These are phyloP conservation scores for Hermanozyma aechmeae DNA, from an alignment of 805 yeast species.

Conservation along the genomic window DNA sequence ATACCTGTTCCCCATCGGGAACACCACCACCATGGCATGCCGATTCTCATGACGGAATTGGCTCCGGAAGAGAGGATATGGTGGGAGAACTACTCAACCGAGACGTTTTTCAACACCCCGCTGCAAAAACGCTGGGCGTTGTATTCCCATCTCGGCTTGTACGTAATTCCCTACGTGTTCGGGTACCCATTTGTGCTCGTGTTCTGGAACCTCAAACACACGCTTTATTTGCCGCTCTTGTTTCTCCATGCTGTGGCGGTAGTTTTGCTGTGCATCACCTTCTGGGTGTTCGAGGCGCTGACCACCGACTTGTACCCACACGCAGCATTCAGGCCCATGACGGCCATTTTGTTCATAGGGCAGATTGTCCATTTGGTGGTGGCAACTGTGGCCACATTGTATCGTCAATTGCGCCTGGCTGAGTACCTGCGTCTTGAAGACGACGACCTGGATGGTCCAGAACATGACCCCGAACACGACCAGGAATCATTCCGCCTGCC, in stretches of 20 bases:
- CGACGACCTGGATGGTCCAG: too few relatives aligned
- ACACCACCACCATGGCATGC: constrained; percentile 56
- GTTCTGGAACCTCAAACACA: constrained; percentile 48
- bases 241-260: constrained; percentile 36
- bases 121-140: constrained; percentile 43
- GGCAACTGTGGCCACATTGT: constrained; percentile 41
- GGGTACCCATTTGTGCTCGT: constrained; percentile 64
- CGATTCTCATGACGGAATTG: constrained; percentile 59
- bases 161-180: constrained; percentile 37
- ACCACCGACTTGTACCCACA: constrained; percentile 65
- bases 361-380: constrained; percentile 44
- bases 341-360: constrained; percentile 47
- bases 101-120: constrained; percentile 56
- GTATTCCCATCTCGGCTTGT: constrained; percentile 41
- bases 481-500: constrained; percentile 8
- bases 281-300: constrained; percentile 47
- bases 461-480: constrained; percentile 9
- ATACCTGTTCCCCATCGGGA: constrained; percentile 26
- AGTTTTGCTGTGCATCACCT: constrained; percentile 42
- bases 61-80: constrained; percentile 63
- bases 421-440: too few relatives aligned
- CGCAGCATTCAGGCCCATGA: constrained; percentile 63
- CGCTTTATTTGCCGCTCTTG: constrained; percentile 23
- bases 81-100: constrained; percentile 75
- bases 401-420: constrained; percentile 20